Base-by-base conservation (phyloP, 179 eudicot genomes). In the Beta corolliflora region DNA sequence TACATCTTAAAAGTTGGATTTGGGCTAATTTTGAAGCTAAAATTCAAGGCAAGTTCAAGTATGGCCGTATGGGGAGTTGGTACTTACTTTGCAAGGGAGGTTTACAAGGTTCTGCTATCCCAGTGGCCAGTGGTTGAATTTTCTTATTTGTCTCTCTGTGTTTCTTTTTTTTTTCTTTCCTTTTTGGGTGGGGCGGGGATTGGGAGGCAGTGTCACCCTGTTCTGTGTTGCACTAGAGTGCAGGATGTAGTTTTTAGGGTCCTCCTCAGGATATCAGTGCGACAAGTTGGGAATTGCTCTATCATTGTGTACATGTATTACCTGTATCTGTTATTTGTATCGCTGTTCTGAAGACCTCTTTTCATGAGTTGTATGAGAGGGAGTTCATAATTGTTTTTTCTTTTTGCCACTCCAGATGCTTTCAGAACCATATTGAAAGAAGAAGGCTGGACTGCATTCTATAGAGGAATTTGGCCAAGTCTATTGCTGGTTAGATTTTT, bases 361-460 rank as follows among this genome's bases (percentile, higher is more conserved):
- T 78, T 65, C 52, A 19, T 71, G 41, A 75, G 9, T 66, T 50
- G 59, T 23, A 50, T 52, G 76, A 53, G 76, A 16, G 69, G 69
- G 56, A 52, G 76, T 52, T 71, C 13, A 11, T 58, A 55, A 66
- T 77, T 66, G 54, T 58, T 76, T 8, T n/a, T 68, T 16, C 31
- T 72, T 19, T 71, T 68, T 60, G 79, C 69, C 52, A n/a, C 75
- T 84, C 85, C 92, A 97, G 99, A 95, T 93, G 99, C 99, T 83
- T 83, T 97, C 45, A 88, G 89, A 88, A 97, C 99, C 84, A 93
- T 97, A 89, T 18, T 93, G 84, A 97, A 87, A 89, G 99, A 97
- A 88, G 99, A 97, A 91, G 99, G 99, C 53, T 94, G 95, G 99
- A 90, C 89, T 75, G 94, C 98, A 41, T 91, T 97, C 67, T 94